Percentiles rank a stretch among this genome's conserved stretches.
These are phyloP conservation scores for Eucalyptus globulus DNA, from an alignment of 345 rosid species.

Conservation along the genomic window DNA sequence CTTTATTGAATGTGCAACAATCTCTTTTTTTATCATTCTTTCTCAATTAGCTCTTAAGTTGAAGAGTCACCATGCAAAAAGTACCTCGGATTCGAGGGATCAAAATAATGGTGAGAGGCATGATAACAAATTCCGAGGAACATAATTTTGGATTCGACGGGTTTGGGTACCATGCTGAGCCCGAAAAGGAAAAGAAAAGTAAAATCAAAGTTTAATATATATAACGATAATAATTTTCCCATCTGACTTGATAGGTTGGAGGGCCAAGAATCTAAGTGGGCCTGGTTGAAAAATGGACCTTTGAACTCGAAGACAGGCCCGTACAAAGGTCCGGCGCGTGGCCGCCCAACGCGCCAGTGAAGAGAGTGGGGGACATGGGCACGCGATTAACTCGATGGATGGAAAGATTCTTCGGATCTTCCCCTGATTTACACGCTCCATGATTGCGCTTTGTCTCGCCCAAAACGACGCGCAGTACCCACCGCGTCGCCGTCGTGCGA, in stretches of 20 bases:
- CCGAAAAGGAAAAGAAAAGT: neutral
- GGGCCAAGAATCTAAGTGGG: neutral
- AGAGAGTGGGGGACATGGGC: neutral
- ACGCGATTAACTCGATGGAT: neutral
- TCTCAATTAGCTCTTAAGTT: accelerated
- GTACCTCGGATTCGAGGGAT: accelerated
- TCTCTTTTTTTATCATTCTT: accelerated
- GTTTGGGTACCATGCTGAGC: neutral
- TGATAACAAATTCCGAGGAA: neutral
- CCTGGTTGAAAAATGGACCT: neutral
- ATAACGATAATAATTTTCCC: neutral
- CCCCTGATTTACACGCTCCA: neutral
- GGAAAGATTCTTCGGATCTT: neutral
- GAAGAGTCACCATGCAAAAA: neutral
- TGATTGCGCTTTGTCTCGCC: neutral
- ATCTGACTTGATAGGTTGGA: neutral
- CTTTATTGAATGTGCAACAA: neutral
- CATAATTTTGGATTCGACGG: neutral
- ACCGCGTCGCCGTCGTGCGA: neutral
- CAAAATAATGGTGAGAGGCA: neutral
- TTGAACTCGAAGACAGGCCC: neutral
- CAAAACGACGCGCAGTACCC: neutral
- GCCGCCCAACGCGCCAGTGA: neutral
- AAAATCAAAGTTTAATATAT: neutral
- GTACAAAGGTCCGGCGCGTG: neutral